A percentile compares a stretch with the other conserved stretches of the same genome.
phyloP scores from a whole-genome alignment of 805 yeast genomes.

The Zygosaccharomyces bailii region DNA sequence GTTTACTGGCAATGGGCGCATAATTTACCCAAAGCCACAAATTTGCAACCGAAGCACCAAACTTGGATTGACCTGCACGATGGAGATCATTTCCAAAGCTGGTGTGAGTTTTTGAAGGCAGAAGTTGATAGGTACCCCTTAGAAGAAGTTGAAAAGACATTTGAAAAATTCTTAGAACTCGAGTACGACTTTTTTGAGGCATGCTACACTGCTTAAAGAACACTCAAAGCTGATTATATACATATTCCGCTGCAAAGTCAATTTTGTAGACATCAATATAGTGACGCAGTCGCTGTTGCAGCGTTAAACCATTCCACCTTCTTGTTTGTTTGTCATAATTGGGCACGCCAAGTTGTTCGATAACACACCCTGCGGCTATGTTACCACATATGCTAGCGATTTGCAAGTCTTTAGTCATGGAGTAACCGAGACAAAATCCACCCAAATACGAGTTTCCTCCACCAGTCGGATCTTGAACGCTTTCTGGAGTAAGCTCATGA shows the following conservation, averaged over 20 bases:
- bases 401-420: constrained; percentile 47
- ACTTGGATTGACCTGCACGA: constrained; percentile 54
- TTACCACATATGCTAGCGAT: constrained; percentile 65
- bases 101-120: constrained; percentile 45
- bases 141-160: constrained; percentile 32
- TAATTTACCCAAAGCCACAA: constrained; percentile 30
- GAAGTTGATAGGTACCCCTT: constrained; percentile 42
- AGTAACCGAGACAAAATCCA: constrained; percentile 63
- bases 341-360: constrained; percentile 80
- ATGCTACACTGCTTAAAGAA: constrained; percentile 38
- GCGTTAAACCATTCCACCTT: constrained; percentile 57
- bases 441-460: constrained; percentile 92
- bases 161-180: constrained; percentile 37
- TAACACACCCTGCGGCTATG: constrained; percentile 74
- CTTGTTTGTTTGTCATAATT: constrained; percentile 32
- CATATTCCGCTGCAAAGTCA: constrained; percentile 9
- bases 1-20: constrained; percentile 54
- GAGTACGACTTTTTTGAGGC: constrained; percentile 48
- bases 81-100: constrained; percentile 44
- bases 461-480: constrained; percentile 87
- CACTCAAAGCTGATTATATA: constrained; percentile 10
- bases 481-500: constrained; percentile 44
- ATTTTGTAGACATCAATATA: constrained; percentile 33
- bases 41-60: constrained; percentile 44
- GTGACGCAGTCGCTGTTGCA: constrained; percentile 42